Evolutionary conservation across 2,329 filamentous ascomycete species (phyloP).

Genomic region (Xylaria sp.): DNA sequence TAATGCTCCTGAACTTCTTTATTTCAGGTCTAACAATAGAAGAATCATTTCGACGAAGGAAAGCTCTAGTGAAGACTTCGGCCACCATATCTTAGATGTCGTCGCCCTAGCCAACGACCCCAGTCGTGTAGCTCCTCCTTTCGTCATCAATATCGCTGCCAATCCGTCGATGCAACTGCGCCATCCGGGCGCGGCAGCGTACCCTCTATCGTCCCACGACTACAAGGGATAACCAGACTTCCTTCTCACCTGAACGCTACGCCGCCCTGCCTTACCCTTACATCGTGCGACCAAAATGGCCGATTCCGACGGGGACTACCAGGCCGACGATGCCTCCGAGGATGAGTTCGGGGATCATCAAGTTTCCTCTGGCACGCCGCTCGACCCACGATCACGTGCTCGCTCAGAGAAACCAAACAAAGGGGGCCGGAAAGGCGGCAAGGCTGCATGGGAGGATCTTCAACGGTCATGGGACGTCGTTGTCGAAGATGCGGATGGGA

Average conservation of each 20-base stretch:
- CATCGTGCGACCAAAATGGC: constrained; percentile 61
- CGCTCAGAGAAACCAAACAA: constrained; percentile 47
- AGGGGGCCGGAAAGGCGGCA: constrained; percentile 48
- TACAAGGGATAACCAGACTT: not conserved
- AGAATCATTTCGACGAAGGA: not conserved
- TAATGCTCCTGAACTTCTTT: constrained; percentile 9
- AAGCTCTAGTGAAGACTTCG: not conserved
- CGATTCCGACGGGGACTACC: constrained; percentile 77
- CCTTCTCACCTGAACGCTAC: not conserved
- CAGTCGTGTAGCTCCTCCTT: constrained; percentile 12
- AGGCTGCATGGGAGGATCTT: constrained; percentile 73
- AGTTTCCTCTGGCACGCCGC: constrained; percentile 51
- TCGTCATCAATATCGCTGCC: not conserved
- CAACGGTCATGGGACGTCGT: constrained; percentile 77
- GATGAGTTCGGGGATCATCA: constrained; percentile 68
- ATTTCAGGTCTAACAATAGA: not conserved
- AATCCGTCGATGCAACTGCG: constrained; percentile 10
- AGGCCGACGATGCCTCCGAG: constrained; percentile 70
- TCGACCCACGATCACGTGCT: constrained; percentile 40
- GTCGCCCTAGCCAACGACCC: constrained; percentile 1
- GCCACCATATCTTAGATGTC: constrained; percentile 10
- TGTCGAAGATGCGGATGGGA: constrained; percentile 81
- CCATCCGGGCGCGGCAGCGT: not conserved
- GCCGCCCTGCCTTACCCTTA: not conserved
- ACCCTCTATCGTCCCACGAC: not conserved